phyloP scores from a whole-genome alignment of 768 basidiomycete species.

The Boletellus ananiceps region DNA sequence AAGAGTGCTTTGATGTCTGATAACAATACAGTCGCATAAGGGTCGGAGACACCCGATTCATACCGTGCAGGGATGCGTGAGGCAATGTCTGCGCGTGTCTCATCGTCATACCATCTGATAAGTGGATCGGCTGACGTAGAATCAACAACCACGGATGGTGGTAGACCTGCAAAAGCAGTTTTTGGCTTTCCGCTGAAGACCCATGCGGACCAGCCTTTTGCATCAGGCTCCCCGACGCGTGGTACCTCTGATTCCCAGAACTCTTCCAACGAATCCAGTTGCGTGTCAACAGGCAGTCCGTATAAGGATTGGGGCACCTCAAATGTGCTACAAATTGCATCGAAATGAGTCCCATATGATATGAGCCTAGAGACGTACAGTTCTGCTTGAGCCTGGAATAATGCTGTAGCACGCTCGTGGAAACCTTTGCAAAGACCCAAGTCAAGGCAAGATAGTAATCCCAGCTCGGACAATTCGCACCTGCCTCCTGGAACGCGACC shows the following conservation, averaged over 20 bases:
- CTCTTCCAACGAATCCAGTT: slow-evolving; percentile 61
- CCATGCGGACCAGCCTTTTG: slow-evolving; percentile 71
- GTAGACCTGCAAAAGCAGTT: slow-evolving; percentile 1
- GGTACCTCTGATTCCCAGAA: slow-evolving; percentile 83
- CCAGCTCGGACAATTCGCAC: slow-evolving; percentile 35
- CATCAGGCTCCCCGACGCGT: slow-evolving; percentile 65
- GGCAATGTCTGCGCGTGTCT: slow-evolving; percentile 44
- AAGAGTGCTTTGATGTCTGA: slow-evolving; percentile 62
- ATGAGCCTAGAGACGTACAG: slow-evolving; percentile 44
- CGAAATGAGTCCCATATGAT: slow-evolving; percentile 2
- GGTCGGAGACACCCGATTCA: slow-evolving; percentile 51
- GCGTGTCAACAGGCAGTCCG: slow-evolving; percentile 40
- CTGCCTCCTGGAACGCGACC: slow-evolving; percentile 59
- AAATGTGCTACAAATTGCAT: slow-evolving; percentile 46
- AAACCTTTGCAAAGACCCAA: slow-evolving; percentile 45
- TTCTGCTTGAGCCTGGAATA: slow-evolving; percentile 83
- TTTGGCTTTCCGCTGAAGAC: slow-evolving; percentile 41
- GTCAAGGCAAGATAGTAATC: slow-evolving; percentile 1
- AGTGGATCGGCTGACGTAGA: slow-evolving; percentile 54
- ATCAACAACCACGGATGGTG: slow-evolving; percentile 17
- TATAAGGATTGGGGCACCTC: slow-evolving; percentile 45
- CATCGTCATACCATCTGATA: slow-evolving; percentile 58
- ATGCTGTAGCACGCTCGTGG: slow-evolving; percentile 64
- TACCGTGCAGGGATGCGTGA: slow-evolving; percentile 51
- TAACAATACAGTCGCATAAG: slow-evolving; percentile 69